Base-by-base conservation (phyloP, 192 early-diverging fungal genomes). In the Bifiguratus adelaidae region DNA sequence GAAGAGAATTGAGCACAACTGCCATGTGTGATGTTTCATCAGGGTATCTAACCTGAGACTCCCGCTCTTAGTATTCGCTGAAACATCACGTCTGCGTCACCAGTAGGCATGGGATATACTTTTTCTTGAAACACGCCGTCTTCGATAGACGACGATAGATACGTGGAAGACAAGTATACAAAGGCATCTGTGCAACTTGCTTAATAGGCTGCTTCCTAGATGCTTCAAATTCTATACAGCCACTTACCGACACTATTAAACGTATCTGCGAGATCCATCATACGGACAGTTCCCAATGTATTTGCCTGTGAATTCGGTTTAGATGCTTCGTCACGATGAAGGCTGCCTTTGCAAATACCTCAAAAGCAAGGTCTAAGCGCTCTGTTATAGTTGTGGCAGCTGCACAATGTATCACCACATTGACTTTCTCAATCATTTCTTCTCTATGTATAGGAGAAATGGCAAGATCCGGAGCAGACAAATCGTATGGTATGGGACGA, bases 381-480 rank as follows among this genome's bases (percentile, higher is more conserved):
- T 70, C 72, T 22, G 63, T 60, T 32, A 60, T 58, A 30, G 65
- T 66, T 11, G 65, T 53, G n/a, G 58, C 65, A 7, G 58, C 72
- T 25, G 67, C 72, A 41, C 72, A 68, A 18, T 74, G 63, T 13
- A 74, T 57, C 9, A 74, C 58, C 1, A 74, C 43, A 21, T 55
- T 56, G 0, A 55, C 52, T 32, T 74, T 52, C 18, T 57, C 56
- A 23, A 67, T 53, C 9, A 74, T 37, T 50, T 60, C 55, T 4
- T 33, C 49, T 23, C 55, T 42, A 28, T 74, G 63, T 1, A 52
- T 18, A 7, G 58, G 53, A n/a, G 61, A 55, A 1, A 74, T 47
- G 0, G 61, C 72, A 1, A 73, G 47, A 7, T 29, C 41, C 8
- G 60, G 58, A 7, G 53, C 16, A 0, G 58, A 61, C 2, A 74